Percentiles rank a stretch among this genome's conserved stretches.
These are phyloP conservation scores for Colletotrichum brevisporum DNA, from an alignment of 2,329 filamentous ascomycete genomes.

Conservation along the genomic window DNA sequence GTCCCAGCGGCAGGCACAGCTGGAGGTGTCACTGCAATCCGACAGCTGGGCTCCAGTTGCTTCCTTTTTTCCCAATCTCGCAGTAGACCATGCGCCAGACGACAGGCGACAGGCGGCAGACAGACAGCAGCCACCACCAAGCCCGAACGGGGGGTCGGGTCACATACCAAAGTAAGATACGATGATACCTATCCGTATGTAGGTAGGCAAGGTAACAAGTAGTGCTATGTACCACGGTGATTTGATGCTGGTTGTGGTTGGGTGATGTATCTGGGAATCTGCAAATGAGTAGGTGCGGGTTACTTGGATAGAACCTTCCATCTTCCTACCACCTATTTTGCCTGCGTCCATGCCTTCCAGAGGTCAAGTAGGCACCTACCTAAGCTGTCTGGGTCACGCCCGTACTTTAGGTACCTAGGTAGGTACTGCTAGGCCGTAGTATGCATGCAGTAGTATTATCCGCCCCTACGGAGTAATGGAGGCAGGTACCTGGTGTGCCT, in stretches of 20 bases:
- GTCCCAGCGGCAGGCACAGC: slow-evolving; percentile 22
- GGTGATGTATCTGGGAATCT: too few species aligned
- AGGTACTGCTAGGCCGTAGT: not conserved
- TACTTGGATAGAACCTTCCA: too few species aligned
- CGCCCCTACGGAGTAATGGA: not conserved
- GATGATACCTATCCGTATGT: not conserved
- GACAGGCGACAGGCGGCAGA: slow-evolving; percentile 3
- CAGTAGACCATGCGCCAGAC: not conserved
- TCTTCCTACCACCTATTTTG: too few species aligned
- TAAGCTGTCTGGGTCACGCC: too few species aligned
- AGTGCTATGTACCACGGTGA: too few species aligned
- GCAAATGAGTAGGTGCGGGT: too few species aligned
- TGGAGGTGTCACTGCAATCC: slow-evolving; percentile 28
- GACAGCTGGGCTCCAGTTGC: slow-evolving; percentile 15
- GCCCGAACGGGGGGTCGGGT: not conserved
- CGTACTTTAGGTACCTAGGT: too few species aligned
- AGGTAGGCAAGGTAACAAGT: too few species aligned
- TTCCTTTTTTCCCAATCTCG: slow-evolving; percentile 2
- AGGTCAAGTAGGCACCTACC: too few species aligned
- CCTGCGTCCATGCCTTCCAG: too few species aligned
- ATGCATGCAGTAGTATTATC: not conserved
- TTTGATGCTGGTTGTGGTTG: too few species aligned
- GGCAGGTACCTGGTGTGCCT: not conserved
- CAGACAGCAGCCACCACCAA: not conserved
- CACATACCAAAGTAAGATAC: not conserved